Evolutionary conservation across 2,329 filamentous ascomycete species (phyloP).

Genomic region (Cryphonectria radicalis): DNA sequence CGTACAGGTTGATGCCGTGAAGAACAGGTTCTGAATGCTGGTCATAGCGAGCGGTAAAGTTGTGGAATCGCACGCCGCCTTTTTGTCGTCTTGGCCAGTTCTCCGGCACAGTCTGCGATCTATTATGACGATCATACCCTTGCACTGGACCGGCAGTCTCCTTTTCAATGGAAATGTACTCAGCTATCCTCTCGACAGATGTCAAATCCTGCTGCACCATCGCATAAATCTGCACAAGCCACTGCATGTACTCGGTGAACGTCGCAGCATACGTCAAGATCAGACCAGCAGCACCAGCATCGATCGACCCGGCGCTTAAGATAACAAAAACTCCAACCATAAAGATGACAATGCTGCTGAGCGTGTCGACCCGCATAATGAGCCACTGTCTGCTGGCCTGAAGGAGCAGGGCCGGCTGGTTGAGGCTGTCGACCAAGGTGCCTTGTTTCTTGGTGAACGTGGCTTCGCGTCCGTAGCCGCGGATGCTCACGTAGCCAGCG

Average conservation of each 20-base stretch:
- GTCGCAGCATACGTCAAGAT: slow-evolving; percentile 29
- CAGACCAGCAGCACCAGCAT: background rate
- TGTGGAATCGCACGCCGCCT: slow-evolving; percentile 27
- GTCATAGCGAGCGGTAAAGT: slow-evolving; percentile 29
- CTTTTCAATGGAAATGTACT: background rate
- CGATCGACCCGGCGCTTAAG: background rate
- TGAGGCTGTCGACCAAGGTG: background rate
- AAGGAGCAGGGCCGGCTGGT: background rate
- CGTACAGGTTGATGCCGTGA: slow-evolving; percentile 24
- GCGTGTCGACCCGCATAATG: background rate
- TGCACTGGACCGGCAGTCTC: background rate
- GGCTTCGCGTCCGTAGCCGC: background rate
- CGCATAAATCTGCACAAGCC: slow-evolving; percentile 21
- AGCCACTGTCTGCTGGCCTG: background rate
- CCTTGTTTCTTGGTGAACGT: background rate
- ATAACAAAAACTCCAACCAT: background rate
- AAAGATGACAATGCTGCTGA: background rate
- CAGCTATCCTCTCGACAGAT: slow-evolving; percentile 13
- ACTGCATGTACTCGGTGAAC: slow-evolving; percentile 28
- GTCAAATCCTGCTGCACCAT: slow-evolving; percentile 22
- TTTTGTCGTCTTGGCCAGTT: slow-evolving; percentile 22
- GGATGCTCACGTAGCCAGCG: background rate
- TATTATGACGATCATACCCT: background rate
- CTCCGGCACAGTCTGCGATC: slow-evolving; percentile 16
- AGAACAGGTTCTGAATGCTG: slow-evolving; percentile 26